Evolutionary conservation across 768 basidiomycete species (phyloP).

Genomic region (Neoboletus subvelutipes): DNA sequence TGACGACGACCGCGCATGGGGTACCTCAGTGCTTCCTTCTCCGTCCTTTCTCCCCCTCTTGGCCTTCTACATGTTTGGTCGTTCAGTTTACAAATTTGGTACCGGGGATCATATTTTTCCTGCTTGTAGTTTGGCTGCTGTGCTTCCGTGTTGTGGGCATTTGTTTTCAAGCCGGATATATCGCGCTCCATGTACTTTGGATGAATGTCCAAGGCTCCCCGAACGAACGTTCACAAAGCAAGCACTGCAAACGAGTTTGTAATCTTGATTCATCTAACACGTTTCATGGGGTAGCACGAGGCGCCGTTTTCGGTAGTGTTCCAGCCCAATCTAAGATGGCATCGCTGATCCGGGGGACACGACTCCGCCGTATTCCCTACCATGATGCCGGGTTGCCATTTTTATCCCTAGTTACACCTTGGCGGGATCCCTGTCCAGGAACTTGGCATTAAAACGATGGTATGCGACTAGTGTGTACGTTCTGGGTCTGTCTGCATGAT

Average conservation of each 20-base stretch:
- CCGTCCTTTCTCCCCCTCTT: constrained; percentile 18
- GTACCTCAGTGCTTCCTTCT: constrained; percentile 4
- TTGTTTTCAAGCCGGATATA: neutral
- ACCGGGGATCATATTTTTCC: neutral
- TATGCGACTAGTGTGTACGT: neutral
- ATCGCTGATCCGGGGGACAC: neutral
- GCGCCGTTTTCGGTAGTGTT: neutral
- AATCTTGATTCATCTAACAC: neutral
- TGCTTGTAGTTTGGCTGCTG: neutral
- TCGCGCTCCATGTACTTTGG: neutral
- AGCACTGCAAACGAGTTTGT: neutral
- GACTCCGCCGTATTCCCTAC: neutral
- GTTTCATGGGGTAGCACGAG: neutral
- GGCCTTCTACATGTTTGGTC: neutral
- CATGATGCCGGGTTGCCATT: neutral
- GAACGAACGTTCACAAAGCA: neutral
- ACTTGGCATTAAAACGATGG: neutral
- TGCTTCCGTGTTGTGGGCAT: neutral
- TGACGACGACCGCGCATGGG: constrained; percentile 12
- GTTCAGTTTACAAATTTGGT: neutral
- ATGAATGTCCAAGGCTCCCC: neutral
- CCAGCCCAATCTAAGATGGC: neutral
- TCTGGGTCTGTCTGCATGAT: neutral
- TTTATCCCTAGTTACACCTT: neutral
- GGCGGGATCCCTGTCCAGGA: neutral